Evolutionary conservation across 805 yeast genomes (phyloP).

Genomic region (Candida ovalis): DNA sequence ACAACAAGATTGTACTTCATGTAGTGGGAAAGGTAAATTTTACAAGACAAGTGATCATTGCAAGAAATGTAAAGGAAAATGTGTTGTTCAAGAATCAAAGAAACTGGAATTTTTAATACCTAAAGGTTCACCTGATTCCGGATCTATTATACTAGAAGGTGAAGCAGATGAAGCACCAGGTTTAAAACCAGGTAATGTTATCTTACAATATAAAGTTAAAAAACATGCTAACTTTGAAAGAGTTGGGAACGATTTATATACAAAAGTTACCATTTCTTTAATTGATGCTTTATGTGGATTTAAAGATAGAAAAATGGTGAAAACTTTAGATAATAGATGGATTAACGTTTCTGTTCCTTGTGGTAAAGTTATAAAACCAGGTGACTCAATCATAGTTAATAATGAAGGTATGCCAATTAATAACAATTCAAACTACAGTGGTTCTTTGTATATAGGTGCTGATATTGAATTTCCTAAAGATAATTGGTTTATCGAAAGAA

Average conservation of each 20-base stretch:
- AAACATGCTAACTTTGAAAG: conserved; percentile 41
- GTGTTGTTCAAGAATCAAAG: conserved; percentile 59
- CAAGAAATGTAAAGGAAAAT: conserved; percentile 67
- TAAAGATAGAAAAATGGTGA: conserved; percentile 52
- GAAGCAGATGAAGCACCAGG: conserved; percentile 81
- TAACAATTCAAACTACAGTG: conserved; percentile 36
- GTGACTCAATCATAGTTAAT: conserved; percentile 57
- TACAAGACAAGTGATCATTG: conserved; percentile 68
- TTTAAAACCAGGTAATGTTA: conserved; percentile 71
- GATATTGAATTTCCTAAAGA: conserved; percentile 80
- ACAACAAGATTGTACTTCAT: conserved; percentile 56
- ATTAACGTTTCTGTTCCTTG: conserved; percentile 59
- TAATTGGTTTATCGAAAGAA: conserved; percentile 75
- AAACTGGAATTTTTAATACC: conserved; percentile 73
- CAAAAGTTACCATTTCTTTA: conserved; percentile 57
- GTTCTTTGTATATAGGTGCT: conserved; percentile 69
- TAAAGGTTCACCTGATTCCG: conserved; percentile 65
- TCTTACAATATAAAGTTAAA: conserved; percentile 54
- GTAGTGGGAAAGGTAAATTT: conserved; percentile 67
- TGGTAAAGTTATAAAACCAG: conserved; percentile 81
- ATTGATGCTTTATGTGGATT: conserved; percentile 87
- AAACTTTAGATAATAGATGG: conserved; percentile 78
- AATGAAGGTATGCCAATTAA: conserved; percentile 82
- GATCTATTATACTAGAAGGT: conserved; percentile 54
- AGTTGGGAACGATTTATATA: conserved; percentile 59